These are phyloP conservation scores for Daphne laureola DNA, from an alignment of 441 rosid genomes.

Conservation along the genomic window DNA sequence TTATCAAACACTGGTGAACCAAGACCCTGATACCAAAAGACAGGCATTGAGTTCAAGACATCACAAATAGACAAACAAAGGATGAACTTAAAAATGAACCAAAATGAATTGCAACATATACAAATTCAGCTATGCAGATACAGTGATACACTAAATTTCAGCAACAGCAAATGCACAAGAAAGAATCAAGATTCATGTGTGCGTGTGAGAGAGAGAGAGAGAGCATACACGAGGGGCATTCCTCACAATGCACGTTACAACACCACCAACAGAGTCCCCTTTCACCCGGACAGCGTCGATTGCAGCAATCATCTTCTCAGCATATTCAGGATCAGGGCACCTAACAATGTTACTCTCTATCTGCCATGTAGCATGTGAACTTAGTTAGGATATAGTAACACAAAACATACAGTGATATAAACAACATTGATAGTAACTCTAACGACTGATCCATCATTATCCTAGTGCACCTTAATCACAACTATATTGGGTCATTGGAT, in stretches of 20 bases:
- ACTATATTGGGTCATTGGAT: too few relatives aligned
- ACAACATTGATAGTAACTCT: not conserved
- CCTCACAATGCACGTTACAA: conserved; percentile 89
- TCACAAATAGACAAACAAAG: too few relatives aligned
- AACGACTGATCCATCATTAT: not conserved
- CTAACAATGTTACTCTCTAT: conserved; percentile 90
- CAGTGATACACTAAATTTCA: conserved; percentile 5
- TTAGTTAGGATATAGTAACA: conserved; percentile 5
- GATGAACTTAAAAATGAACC: not conserved
- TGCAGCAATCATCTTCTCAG: conserved; percentile 93
- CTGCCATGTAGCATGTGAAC: conserved; percentile 29
- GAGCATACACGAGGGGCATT: conserved; percentile 68
- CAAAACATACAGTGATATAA: not conserved
- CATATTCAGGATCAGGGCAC: conserved; percentile 92
- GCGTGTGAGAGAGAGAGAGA: not conserved
- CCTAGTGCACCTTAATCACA: too few relatives aligned
- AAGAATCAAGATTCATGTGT: not conserved
- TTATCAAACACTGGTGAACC: conserved; percentile 97
- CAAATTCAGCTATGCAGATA: not conserved
- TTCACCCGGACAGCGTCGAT: conserved; percentile 69
- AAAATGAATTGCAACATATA: conserved; percentile 3
- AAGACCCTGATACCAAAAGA: conserved; percentile 62
- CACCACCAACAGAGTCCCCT: conserved; percentile 96
- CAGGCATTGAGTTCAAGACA: conserved; percentile 14
- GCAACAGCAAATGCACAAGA: not conserved